Evolutionary conservation across 352 stramenopile species (phyloP).

Genomic region (Phytophthora idaei): DNA sequence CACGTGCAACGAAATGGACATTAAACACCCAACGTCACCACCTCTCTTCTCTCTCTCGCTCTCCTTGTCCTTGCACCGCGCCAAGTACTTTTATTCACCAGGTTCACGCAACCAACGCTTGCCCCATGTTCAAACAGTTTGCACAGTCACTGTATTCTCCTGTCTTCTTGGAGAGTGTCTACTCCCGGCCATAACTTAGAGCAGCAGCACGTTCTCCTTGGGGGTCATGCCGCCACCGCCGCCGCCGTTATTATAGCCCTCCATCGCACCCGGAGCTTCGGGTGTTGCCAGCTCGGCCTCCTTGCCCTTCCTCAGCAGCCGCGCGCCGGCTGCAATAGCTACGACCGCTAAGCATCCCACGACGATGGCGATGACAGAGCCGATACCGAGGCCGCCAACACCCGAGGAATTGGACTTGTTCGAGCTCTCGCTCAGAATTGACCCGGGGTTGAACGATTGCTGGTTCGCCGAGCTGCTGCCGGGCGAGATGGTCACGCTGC

Average conservation of each 20-base stretch:
- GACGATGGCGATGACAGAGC: conserved; percentile 59
- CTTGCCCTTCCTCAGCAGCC: conserved; percentile 73
- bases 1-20: conserved; percentile 31
- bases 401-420: conserved; percentile 1
- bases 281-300: conserved; percentile 58
- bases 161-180: conserved; percentile 19
- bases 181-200: conserved; percentile 70
- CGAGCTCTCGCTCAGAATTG: conserved; percentile 37
- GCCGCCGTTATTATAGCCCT: conserved; percentile 55
- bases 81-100: conserved; percentile 25
- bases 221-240: conserved; percentile 73
- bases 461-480: conserved; percentile 41
- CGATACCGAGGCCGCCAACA: conserved; percentile 34
- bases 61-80: conserved; percentile 13
- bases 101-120: conserved; percentile 27
- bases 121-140: conserved; percentile 39
- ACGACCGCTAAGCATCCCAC: conserved; percentile 79
- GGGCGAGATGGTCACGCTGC: conserved; percentile 17
- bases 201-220: conserved; percentile 83
- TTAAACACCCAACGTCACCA: conserved; percentile 31
- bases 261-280: conserved; percentile 39
- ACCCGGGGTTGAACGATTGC: conserved; percentile 45
- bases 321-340: conserved; percentile 66
- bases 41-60: not conserved
- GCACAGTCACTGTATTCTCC: conserved; percentile 42